Base-by-base conservation (phyloP, 352 stramenopile genomes). In the Phytopythium montanum region DNA sequence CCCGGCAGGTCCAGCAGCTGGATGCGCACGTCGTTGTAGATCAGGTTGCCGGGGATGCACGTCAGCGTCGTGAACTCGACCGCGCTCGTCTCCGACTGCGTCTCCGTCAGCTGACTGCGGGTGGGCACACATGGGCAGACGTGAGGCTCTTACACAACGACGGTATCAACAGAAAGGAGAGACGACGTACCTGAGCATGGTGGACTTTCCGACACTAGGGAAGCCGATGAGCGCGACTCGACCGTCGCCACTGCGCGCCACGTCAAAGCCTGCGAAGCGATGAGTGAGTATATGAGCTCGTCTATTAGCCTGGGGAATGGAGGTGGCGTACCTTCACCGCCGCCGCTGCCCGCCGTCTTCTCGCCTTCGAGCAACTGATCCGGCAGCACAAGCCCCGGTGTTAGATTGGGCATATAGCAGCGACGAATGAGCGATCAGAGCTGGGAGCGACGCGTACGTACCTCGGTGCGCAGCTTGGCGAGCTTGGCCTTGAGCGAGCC, bases 61-160 rank as follows among this genome's bases (percentile, higher is more conserved):
- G 97, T 99, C 16, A 99, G 67, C 48, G 97, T 99, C 9, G 97
- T 99, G 72, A 99, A 99, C 76, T 99, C 97, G 56, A 99, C 98
- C 8, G 94, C 89, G 23, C 97, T 98, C 25, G 94, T 93, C 75
- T 99, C 95, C 19, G 88, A 98, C 73, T 99, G 83, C 19, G 97
- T 99, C 57, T 98, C 95, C 9, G 97, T 99, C 52, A 99, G 68
- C 53, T 97, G 90, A 74, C 83, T 96, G 56, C 36, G 28, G 13
- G 8, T n/a, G 12, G 26, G 16, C 23, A 65, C 53, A 52, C 2
- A 36, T 10, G 31, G 31, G 31, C 31, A 7, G 31, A 9, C 31
- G 3, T 26, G 46, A 16, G 53, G n/a, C n/a, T n/a, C 46, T 5
- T 26, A 23, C 10, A 5, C 62, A 21, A 70, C 29, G 28, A 9